Evolutionary conservation across 2,329 filamentous ascomycete genomes (phyloP), one percentile per base, ranked within the genome.

Genomic region (Talaromyces atroroseus): DNA sequence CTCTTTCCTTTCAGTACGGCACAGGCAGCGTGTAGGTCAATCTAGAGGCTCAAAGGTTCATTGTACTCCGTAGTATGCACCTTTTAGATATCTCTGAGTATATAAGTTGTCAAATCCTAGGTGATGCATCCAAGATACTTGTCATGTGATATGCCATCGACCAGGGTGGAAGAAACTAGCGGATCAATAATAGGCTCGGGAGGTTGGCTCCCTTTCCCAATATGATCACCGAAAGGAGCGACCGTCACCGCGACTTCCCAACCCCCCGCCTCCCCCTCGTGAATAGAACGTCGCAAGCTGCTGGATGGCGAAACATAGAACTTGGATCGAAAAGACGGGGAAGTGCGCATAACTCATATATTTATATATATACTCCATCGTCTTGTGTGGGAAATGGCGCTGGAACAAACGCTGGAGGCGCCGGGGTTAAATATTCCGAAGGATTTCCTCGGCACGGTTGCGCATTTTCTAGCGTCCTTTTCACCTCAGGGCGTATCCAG

Each of bases 191-290:
- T 21, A 44, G 18, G 10, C 40, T 44, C 40, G 40, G 40, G 18
- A 42, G 32, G 32, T 3, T 14, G 32, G 3, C 18, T 44, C 40
- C 3, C 20, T 49, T 54, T 23, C 52, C 52, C 52, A 45, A 54
- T 29, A 16, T 34, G 52, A 49, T 54, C 52, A 54, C 52, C 52
- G 52, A 36, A 21, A 14, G 14, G 32, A 3, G 26, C 26, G 7
- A 3, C 32, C 32, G 32, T 14, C 32, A 36, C 11, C 32, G 16
- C 12, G 11, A 26, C 32, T 36, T 36, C 32, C 32, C 3, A 36
- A 10, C 2, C 32, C 32, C 10, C 16, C 26, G 26, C 32, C 3
- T 16, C 32, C 2, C 32, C 32, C 10, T 36, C 26, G 26, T 5
- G 11, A 2, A 6, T 16, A 36, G 14, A 36, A 36, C 14, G 32